These are phyloP conservation scores for Phialocephala sp. DNA, from an alignment of 2,329 filamentous ascomycete genomes.

Conservation along the genomic window DNA sequence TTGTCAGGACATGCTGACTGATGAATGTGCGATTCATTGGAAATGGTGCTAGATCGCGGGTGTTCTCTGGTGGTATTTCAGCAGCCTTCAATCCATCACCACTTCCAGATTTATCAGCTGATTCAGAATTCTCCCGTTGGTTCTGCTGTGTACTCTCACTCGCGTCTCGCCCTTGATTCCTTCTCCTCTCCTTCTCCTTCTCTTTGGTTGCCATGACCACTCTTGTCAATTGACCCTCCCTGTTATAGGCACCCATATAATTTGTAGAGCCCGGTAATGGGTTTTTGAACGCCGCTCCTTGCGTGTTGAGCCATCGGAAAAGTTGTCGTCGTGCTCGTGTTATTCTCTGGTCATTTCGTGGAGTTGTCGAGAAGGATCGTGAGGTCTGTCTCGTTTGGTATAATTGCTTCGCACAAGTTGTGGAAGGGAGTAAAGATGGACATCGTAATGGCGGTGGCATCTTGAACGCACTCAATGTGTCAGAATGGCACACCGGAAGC, in stretches of 20 bases:
- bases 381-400: conserved; percentile 31
- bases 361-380: conserved; percentile 42
- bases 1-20: conserved; percentile 67
- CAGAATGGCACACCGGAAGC: conserved; percentile 20
- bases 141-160: neutral
- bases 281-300: conserved; percentile 38
- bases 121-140: conserved; percentile 4
- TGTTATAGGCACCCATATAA: conserved; percentile 41
- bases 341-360: conserved; percentile 33
- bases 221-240: conserved; percentile 39
- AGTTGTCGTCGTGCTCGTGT: conserved; percentile 40
- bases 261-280: conserved; percentile 41
- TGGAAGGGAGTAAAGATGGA: conserved; percentile 29
- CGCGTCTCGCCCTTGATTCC: neutral
- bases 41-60: conserved; percentile 54
- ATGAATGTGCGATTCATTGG: conserved; percentile 65
- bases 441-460: conserved; percentile 42
- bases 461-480: conserved; percentile 27
- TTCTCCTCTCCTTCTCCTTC: conserved; percentile 15
- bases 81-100: neutral
- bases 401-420: conserved; percentile 35
- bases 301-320: conserved; percentile 40
- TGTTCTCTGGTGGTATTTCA: conserved; percentile 32
- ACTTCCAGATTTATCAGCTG: conserved; percentile 11
- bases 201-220: conserved; percentile 24